phyloP scores from a whole-genome alignment of 495 filamentous ascomycete species.

The Aspergillus steynii region DNA sequence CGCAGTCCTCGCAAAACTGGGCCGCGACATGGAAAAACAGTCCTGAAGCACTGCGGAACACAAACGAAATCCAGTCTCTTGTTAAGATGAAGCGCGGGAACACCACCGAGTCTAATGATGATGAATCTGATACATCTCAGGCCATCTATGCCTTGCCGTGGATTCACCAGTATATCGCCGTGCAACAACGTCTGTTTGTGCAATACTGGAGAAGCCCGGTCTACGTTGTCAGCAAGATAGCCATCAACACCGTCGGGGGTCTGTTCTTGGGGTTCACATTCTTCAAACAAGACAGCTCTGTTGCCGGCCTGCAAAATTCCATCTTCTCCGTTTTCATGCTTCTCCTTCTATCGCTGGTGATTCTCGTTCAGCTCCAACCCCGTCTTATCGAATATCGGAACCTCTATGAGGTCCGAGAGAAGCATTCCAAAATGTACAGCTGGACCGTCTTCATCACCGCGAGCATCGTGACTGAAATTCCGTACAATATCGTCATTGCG shows the following conservation, averaged over 20 bases:
- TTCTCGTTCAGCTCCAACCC: slow-evolving; percentile 73
- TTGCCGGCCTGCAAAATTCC: slow-evolving; percentile 80
- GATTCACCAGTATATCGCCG: neutral
- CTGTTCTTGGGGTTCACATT: slow-evolving; percentile 87
- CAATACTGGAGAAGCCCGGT: slow-evolving; percentile 51
- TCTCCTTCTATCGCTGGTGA: slow-evolving; percentile 67
- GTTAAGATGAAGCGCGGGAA: neutral
- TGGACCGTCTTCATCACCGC: slow-evolving; percentile 73
- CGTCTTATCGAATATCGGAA: slow-evolving; percentile 61
- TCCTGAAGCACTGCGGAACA: slow-evolving; percentile 50
- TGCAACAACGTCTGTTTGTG: slow-evolving; percentile 35
- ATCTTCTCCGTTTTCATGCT: slow-evolving; percentile 83
- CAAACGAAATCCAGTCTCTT: neutral
- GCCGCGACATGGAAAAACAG: slow-evolving; percentile 67
- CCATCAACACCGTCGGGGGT: slow-evolving; percentile 40
- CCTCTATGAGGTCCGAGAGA: slow-evolving; percentile 78
- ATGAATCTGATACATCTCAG: slow-evolving; percentile 43
- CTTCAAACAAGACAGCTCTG: slow-evolving; percentile 62
- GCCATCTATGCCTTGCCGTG: slow-evolving; percentile 26
- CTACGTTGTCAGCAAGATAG: slow-evolving; percentile 49
- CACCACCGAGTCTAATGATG: slow-evolving; percentile 45
- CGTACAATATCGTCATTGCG: slow-evolving; percentile 59
- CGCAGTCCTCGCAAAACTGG: slow-evolving; percentile 70
- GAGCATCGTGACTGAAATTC: slow-evolving; percentile 65
- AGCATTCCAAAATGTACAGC: slow-evolving; percentile 72